Percentiles rank a stretch among this genome's conserved stretches.
These are phyloP conservation scores for Diplocarpon mali DNA, from an alignment of 2,329 filamentous ascomycete species.

Conservation along the genomic window DNA sequence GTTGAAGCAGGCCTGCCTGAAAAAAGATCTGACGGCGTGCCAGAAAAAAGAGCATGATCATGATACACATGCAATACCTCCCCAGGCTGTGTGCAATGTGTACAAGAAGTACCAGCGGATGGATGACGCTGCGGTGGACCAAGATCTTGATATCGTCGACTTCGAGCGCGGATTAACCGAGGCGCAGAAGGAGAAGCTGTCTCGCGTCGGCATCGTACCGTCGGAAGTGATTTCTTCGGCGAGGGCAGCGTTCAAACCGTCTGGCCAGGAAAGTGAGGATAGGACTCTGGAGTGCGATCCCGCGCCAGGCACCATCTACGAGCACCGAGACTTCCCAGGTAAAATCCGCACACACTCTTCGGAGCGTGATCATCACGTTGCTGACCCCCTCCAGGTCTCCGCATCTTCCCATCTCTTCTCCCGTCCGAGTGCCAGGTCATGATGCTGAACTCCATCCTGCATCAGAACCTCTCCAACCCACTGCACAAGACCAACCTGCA, in stretches of 20 bases:
- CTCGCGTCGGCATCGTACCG: conserved; percentile 16
- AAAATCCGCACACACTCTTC: background rate
- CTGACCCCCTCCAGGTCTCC: conserved; percentile 33
- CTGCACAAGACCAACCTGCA: conserved; percentile 80
- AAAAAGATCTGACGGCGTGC: background rate
- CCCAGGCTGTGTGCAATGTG: conserved; percentile 25
- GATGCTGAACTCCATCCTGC: conserved; percentile 64
- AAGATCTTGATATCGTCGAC: conserved; percentile 24
- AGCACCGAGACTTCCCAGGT: conserved; percentile 26
- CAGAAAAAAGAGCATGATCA: conserved; percentile 18
- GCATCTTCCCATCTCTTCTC: conserved; percentile 65
- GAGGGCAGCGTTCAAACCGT: conserved; percentile 10
- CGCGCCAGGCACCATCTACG: conserved; percentile 22
- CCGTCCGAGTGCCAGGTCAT: conserved; percentile 57
- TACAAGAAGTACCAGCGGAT: conserved; percentile 27
- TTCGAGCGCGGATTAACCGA: conserved; percentile 23
- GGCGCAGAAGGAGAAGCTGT: conserved; percentile 18
- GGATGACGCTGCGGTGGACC: conserved; percentile 17
- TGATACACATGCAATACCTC: conserved; percentile 27
- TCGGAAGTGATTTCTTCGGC: conserved; percentile 19
- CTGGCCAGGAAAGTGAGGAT: conserved; percentile 1
- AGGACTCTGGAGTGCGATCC: background rate
- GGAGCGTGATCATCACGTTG: background rate
- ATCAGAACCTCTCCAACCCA: conserved; percentile 63
- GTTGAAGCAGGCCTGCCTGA: background rate